These are phyloP conservation scores for Kalmanozyma brasiliensis DNA, from an alignment of 1,284 basidiomycete genomes.

Conservation along the genomic window DNA sequence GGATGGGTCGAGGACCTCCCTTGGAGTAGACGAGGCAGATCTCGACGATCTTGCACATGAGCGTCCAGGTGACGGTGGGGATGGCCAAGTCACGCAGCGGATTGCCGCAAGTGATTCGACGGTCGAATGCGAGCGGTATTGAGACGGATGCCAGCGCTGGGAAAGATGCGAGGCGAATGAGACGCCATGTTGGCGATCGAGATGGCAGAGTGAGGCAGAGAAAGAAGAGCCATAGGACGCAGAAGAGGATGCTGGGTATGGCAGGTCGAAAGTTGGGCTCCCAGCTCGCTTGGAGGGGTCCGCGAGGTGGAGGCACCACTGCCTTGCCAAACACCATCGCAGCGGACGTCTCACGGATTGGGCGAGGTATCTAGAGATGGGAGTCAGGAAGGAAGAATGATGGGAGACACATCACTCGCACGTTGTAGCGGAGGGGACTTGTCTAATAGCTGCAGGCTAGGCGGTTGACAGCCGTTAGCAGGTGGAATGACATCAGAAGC, in stretches of 20 bases:
- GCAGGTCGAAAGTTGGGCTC: slow-evolving; percentile 31
- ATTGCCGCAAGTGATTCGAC: slow-evolving; percentile 25
- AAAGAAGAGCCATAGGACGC: slow-evolving; percentile 29
- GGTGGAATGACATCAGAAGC: no score
- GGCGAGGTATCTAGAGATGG: not conserved
- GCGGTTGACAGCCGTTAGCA: no score
- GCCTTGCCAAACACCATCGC: slow-evolving; percentile 8
- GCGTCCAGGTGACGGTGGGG: slow-evolving; percentile 32
- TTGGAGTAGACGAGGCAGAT: slow-evolving; percentile 23
- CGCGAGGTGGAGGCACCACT: not conserved
- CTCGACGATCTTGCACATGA: slow-evolving; percentile 35
- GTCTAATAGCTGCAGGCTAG: no score
- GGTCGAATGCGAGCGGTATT: slow-evolving; percentile 21
- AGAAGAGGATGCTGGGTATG: slow-evolving; percentile 12
- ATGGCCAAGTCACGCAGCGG: slow-evolving; percentile 33
- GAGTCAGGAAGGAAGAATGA: not conserved
- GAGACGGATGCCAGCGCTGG: slow-evolving; percentile 9
- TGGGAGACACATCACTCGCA: no score
- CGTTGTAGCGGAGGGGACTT: no score
- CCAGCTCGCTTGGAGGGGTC: slow-evolving; percentile 26
- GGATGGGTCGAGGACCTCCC: slow-evolving; percentile 31
- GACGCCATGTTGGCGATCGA: slow-evolving; percentile 10
- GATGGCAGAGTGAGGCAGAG: slow-evolving; percentile 34
- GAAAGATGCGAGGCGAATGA: slow-evolving; percentile 31
- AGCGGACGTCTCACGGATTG: not conserved